Evolutionary conservation across 2,329 filamentous ascomycete species (phyloP).

Genomic region (Alternaria arbusti): DNA sequence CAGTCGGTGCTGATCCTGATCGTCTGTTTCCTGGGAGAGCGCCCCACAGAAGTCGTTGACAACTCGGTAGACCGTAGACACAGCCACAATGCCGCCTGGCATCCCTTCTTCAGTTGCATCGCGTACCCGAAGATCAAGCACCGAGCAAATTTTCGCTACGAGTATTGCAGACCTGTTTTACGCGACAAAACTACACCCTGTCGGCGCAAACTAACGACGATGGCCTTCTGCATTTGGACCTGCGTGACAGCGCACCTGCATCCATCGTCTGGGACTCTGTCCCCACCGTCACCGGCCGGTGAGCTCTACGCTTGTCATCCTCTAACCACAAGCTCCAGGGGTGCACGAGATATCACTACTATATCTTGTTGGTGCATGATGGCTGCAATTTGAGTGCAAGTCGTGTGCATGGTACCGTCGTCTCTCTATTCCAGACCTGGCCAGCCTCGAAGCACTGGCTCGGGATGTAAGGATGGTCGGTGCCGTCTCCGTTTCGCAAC

Average conservation of each 20-base stretch:
- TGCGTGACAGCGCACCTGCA: conserved; percentile 9
- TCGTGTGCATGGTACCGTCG: background rate
- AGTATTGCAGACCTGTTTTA: background rate
- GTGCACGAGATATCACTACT: background rate
- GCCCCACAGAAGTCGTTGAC: background rate
- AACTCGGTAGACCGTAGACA: conserved; percentile 1
- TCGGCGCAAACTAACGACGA: background rate
- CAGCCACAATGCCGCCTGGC: background rate
- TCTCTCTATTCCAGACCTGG: background rate
- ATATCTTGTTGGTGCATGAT: background rate
- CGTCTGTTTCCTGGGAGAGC: background rate
- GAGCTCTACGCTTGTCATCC: background rate
- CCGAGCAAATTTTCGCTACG: background rate
- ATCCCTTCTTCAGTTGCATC: background rate
- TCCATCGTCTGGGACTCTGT: background rate
- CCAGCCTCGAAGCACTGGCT: background rate
- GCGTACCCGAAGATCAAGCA: background rate
- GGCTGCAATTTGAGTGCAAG: background rate
- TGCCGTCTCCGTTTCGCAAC: background rate
- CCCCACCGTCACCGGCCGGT: conserved; percentile 6
- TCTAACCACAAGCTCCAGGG: background rate
- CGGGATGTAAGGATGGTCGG: background rate
- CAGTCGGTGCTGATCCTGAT: conserved; percentile 1
- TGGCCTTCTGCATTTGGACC: background rate
- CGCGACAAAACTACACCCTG: background rate